Base-by-base conservation (phyloP, 2,329 filamentous ascomycete genomes). In the Aureobasidium sp. region DNA sequence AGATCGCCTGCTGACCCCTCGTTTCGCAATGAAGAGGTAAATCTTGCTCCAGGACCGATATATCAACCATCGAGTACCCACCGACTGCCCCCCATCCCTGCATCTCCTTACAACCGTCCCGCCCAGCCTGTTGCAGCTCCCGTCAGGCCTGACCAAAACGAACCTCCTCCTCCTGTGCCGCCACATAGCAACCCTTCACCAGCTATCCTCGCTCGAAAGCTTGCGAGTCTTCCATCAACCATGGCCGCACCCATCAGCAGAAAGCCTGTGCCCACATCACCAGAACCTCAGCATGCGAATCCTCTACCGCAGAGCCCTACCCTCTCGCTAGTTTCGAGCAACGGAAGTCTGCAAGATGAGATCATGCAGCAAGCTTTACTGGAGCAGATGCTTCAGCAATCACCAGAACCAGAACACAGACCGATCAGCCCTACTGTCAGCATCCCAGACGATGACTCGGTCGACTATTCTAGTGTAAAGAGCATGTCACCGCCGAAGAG, bases 401-500 rank as follows among this genome's bases (percentile, higher is more conserved):
- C 60, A 53, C 68, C 61, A 70, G 64, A 64, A 11, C 59, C 64
- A 13, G 48, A 48, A 14, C 65, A 70, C 68, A 65, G 69, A 50
- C 34, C 27, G 16, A 2, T 29, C 9, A 59, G 34, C 29, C 50
- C 21, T 21, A 21, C 59, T 25, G 41, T 82, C 78, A 82, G 78
- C 44, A 81, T 83, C 63, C 86, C 89, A 64, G 79, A 81, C 37
- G 80, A 79, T 37, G 87, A 86, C 8, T 82, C 83, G 5, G 21
- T 21, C 0, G 89, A 93, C 71, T 93, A 93, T 74, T 88, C 89
- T 7, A 94, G 89, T 73, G 87, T 85, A 27, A 67, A 65, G 68
- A 72, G 63, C 74, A 74, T 62, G 70, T 76, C 64, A 49, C 77
- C 76, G 50, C 41, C 54, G 44, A 77, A 78, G 2, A 74, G 78